phyloP scores from a whole-genome alignment of 495 filamentous ascomycete species.

The Hypoxylon intermedium region DNA sequence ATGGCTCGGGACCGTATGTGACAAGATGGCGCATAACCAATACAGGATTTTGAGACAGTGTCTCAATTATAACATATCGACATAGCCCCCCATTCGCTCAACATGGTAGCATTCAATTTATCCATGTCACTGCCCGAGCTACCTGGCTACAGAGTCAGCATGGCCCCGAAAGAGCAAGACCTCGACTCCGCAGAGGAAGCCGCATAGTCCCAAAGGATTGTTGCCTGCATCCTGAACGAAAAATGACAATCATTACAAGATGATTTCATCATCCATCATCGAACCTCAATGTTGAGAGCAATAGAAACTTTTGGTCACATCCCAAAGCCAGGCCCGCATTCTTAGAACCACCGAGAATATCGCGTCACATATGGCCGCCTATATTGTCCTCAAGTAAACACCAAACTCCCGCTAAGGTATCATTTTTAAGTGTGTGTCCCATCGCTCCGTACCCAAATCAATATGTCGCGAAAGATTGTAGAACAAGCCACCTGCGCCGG shows the following conservation, averaged over 20 bases:
- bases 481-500: background rate
- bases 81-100: slow-evolving; percentile 6
- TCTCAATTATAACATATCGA: slow-evolving; percentile 3
- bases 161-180: background rate
- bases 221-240: background rate
- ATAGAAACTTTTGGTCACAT: too few relatives aligned
- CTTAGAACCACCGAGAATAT: slow-evolving; percentile 1
- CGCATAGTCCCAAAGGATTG: background rate
- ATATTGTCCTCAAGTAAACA: slow-evolving; percentile 8
- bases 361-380: slow-evolving; percentile 4
- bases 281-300: too few relatives aligned
- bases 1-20: slow-evolving; percentile 15
- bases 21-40: background rate
- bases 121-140: background rate
- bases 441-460: slow-evolving; percentile 7
- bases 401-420: slow-evolving; percentile 36
- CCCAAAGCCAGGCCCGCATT: slow-evolving; percentile 6
- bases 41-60: slow-evolving; percentile 7
- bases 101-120: slow-evolving; percentile 2
- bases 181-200: background rate
- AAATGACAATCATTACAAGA: background rate
- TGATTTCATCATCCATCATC: slow-evolving; percentile 2
- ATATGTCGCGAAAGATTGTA: slow-evolving; percentile 18
- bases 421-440: slow-evolving; percentile 15
- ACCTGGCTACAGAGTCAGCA: too few relatives aligned